Evolutionary conservation across 805 yeast species (phyloP).

Genomic region (Pichia insulana): DNA sequence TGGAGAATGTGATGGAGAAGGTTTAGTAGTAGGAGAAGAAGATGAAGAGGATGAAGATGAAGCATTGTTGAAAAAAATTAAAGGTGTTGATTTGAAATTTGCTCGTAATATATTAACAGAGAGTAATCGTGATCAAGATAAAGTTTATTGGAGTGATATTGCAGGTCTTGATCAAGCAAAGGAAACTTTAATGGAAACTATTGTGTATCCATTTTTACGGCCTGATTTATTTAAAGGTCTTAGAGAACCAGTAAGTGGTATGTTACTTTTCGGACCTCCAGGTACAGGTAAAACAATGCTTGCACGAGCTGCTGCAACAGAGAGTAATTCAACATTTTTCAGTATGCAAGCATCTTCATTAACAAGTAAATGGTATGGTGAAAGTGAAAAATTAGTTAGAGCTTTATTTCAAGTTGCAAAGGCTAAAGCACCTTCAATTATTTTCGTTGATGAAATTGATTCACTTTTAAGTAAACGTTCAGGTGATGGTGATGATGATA

Average conservation of each 20-base stretch:
- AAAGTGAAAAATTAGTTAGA: conserved; percentile 85
- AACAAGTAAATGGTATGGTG: conserved; percentile 84
- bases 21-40: conserved; percentile 7
- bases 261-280: conserved; percentile 94
- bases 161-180: conserved; percentile 91
- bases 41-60: conserved; percentile 21
- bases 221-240: conserved; percentile 89
- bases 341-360: conserved; percentile 84
- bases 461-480: conserved; percentile 73
- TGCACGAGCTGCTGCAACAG: conserved; percentile 94
- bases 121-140: conserved; percentile 82
- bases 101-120: conserved; percentile 83
- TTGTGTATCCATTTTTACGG: conserved; percentile 88
- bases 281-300: conserved; percentile 99
- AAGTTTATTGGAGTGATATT: conserved; percentile 90
- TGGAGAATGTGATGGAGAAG: conserved; percentile 18
- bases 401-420: conserved; percentile 81
- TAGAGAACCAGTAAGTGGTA: conserved; percentile 93
- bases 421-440: conserved; percentile 83
- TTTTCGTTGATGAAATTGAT: conserved; percentile 94
- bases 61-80: conserved; percentile 35
- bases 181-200: conserved; percentile 82
- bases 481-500: conserved; percentile 68
- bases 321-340: conserved; percentile 86
- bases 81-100: conserved; percentile 71